Evolutionary conservation across 228 moss, liverwort and hornwort species (phyloP), one percentile per base, ranked within the genome.

Genomic region (Sphagnum fallax): DNA sequence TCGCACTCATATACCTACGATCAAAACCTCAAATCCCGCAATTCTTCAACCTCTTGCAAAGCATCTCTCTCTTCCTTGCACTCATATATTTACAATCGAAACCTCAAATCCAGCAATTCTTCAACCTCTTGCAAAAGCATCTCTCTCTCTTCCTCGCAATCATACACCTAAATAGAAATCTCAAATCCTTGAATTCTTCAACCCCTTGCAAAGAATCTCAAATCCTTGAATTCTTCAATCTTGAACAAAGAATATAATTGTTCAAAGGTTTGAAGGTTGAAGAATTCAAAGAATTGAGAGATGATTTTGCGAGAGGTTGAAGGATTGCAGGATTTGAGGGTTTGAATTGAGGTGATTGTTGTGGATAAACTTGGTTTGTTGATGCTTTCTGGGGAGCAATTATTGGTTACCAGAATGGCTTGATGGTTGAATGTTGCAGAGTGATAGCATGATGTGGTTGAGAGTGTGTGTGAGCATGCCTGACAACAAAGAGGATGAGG

Each of bases 391-490:
- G 14, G 13, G 0, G 4, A 67, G n/a, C 6, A 13, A 4, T 52
- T 63, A 52, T 15, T 0, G 6, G 0, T 52, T 1, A 65, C 69
- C 53, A 51, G 62, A 4, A 62, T 11, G 12, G 16, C 14, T 48
- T 10, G 32, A 32, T 32, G 2, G 32, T 32, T 32, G 32, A 32
- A 60, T 73, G 15, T 66, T 60, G 11, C 72, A 85, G 85, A 77
- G 73, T 52, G 82, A 85, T 69, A 79, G 78, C 75, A 52, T 85
- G 47, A 51, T 85, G n/a, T 85, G 85, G 85, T 59, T 74, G 15
- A 60, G 68, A 4, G 16, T 85, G 47, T 79, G 76, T 66, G 74
- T 67, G 16, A 65, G 74, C 50, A 64, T 76, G 47, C 55, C 48
- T 68, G 59, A n/a, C 11, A 48, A 60, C 63, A 64, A 60, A 7